A percentile compares a stretch with the other conserved stretches of the same genome.
Evolutionary conservation across 306 rosid genomes (phyloP).

Genomic region (Begonia masoniana): DNA sequence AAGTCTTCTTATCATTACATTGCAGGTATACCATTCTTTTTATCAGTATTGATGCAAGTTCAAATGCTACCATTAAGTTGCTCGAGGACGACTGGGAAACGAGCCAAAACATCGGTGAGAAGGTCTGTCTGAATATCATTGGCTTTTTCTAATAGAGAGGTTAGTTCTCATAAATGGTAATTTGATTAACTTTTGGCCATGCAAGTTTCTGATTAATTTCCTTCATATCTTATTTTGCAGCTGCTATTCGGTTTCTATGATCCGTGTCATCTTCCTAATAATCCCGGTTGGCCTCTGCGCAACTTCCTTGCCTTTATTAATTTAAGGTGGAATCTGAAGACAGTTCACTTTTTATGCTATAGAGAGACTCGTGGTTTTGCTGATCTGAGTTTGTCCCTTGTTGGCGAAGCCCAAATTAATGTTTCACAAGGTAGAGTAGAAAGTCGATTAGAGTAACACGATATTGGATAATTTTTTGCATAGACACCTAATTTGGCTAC

Average conservation of each 20-base stretch:
- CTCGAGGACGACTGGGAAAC: conserved; percentile 77
- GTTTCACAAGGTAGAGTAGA: conserved; percentile 48
- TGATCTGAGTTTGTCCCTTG: conserved; percentile 65
- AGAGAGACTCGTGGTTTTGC: conserved; percentile 95
- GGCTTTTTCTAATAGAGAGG: conserved; percentile 6
- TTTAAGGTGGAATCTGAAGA: conserved; percentile 66
- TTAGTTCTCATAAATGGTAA: conserved; percentile 4
- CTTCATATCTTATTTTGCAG: conserved; percentile 34
- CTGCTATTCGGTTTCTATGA: conserved; percentile 88
- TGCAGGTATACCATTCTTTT: conserved; percentile 83
- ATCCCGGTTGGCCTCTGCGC: conserved; percentile 97
- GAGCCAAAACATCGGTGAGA: conserved; percentile 32
- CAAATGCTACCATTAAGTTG: conserved; percentile 48
- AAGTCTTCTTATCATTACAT: conserved; percentile 12
- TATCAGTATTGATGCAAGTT: conserved; percentile 42
- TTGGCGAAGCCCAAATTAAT: conserved; percentile 66
- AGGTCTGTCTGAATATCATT: conserved; percentile 38
- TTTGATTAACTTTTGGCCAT: conserved; percentile 9
- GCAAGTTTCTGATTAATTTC: conserved; percentile 14
- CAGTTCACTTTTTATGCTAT: conserved; percentile 65
- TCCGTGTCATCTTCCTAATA: conserved; percentile 79
- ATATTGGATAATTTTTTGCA: conserved; percentile 2
- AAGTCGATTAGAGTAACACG: conserved; percentile 15
- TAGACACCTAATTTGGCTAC: conserved; percentile 5
- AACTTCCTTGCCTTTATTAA: conserved; percentile 73